Conservation (phyloP, 371 early-diverging fungal genomes). For the Mortierella sp. region DNA sequence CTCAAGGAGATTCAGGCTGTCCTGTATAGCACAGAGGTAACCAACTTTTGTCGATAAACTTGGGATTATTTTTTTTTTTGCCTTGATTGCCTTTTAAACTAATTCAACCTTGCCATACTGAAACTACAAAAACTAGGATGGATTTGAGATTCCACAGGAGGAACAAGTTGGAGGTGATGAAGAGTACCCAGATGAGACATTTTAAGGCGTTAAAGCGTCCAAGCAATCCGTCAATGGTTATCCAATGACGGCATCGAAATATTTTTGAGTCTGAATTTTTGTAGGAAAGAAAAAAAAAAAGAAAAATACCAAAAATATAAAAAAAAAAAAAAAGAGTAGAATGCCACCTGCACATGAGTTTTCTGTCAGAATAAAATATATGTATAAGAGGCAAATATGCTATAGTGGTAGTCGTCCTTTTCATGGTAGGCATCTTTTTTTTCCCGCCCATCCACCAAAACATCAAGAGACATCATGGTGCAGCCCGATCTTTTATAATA, state of each 20-base stretch:
- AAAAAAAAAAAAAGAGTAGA: too few species aligned
- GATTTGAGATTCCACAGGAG: constrained; percentile 47
- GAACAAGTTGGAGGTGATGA: constrained; percentile 39
- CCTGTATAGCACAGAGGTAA: constrained; percentile 90
- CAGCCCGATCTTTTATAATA: neutral
- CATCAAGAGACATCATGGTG: neutral
- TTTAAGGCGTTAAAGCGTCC: constrained; percentile 45
- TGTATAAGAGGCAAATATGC: too few species aligned
- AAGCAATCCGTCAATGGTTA: neutral
- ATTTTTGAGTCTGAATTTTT: neutral
- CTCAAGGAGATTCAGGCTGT: constrained; percentile 84
- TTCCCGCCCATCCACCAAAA: too few species aligned
- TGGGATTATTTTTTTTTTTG: neutral
- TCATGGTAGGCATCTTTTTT: too few species aligned
- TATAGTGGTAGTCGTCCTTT: too few species aligned
- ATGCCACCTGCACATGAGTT: too few species aligned
- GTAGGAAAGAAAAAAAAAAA: neutral
- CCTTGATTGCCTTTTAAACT: neutral
- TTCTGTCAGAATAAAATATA: neutral
- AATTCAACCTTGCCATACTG: neutral
- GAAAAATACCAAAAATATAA: neutral
- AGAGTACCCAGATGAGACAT: constrained; percentile 66
- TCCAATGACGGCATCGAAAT: neutral
- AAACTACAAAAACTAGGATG: too few species aligned
- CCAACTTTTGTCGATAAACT: neutral